phyloP scores from a whole-genome alignment of 2,329 filamentous ascomycete species.

The Talaromyces sp. region DNA sequence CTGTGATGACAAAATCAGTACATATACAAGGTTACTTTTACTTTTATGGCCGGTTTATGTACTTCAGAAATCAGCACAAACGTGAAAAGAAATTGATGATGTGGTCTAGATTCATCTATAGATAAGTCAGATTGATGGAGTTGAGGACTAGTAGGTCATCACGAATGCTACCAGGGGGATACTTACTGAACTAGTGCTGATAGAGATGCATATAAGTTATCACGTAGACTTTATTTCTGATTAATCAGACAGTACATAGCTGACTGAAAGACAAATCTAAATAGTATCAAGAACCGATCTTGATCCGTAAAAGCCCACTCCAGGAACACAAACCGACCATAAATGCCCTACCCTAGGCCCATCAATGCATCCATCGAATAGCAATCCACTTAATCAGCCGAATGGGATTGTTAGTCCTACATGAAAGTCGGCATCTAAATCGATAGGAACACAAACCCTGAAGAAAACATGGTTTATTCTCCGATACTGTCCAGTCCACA shows the following conservation, averaged over 20 bases:
- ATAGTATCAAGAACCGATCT: not conserved
- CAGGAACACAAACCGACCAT: not conserved
- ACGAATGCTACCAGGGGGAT: not conserved
- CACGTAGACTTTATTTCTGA: not conserved
- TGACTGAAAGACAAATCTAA: not conserved
- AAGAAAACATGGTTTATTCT: not conserved
- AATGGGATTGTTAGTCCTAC: not conserved
- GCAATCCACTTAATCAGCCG: not conserved
- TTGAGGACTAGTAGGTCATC: not conserved
- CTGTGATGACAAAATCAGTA: not conserved
- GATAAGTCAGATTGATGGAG: not conserved
- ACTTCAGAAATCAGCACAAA: not conserved
- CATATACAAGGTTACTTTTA: not conserved
- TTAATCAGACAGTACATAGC: not conserved
- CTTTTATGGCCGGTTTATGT: not conserved
- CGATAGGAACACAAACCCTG: not conserved
- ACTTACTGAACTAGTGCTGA: not conserved
- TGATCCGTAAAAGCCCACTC: not conserved
- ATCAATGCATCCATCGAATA: not conserved
- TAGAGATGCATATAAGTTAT: not conserved
- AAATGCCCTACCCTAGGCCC: not conserved
- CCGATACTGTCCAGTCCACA: not conserved
- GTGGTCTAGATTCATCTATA: conserved; percentile 1
- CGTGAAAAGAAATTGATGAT: not conserved
- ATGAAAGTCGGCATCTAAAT: not conserved